Conservation (phyloP, 495 filamentous ascomycete genomes). For the Lichina pygmaea region DNA sequence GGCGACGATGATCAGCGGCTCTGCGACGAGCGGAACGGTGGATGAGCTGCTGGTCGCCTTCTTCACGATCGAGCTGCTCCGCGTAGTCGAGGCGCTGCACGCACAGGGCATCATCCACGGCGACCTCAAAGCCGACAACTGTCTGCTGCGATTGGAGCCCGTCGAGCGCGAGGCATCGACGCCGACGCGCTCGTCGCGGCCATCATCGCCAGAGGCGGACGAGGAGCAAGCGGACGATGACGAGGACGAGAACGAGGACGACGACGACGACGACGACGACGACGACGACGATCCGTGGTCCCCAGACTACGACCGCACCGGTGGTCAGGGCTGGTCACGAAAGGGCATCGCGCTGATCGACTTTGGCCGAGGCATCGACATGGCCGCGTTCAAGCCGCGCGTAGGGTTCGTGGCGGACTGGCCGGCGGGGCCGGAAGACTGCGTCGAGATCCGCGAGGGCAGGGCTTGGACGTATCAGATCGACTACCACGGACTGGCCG, state of each 20-base stretch:
- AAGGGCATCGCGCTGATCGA: slow-evolving; percentile 77
- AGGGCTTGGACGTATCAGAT: slow-evolving; percentile 90
- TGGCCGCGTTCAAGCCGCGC: slow-evolving; percentile 47
- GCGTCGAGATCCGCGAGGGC: slow-evolving; percentile 78
- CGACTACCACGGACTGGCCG: slow-evolving; percentile 79
- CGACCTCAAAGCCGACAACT: slow-evolving; percentile 88
- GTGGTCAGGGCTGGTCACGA: slow-evolving; percentile 45
- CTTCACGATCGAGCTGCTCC: slow-evolving; percentile 72
- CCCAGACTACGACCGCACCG: slow-evolving; percentile 38
- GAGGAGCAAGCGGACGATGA: slow-evolving; percentile 10
- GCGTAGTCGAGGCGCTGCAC: slow-evolving; percentile 73
- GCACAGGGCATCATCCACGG: slow-evolving; percentile 60
- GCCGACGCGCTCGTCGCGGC: background rate
- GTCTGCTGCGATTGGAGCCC: slow-evolving; percentile 53
- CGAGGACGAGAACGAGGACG: slow-evolving; percentile 12
- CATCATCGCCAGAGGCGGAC: slow-evolving; percentile 6
- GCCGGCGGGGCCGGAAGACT: slow-evolving; percentile 61
- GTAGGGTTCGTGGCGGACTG: slow-evolving; percentile 90
- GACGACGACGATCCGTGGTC: slow-evolving; percentile 19
- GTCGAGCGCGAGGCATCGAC: background rate
- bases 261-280: slow-evolving; percentile 9
- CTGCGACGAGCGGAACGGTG: slow-evolving; percentile 24
- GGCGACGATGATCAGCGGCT: too few species aligned
- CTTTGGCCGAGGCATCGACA: slow-evolving; percentile 85
- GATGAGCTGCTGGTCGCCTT: slow-evolving; percentile 86